phyloP scores from a whole-genome alignment of 805 yeast species.

The Candida dajiaensis region DNA sequence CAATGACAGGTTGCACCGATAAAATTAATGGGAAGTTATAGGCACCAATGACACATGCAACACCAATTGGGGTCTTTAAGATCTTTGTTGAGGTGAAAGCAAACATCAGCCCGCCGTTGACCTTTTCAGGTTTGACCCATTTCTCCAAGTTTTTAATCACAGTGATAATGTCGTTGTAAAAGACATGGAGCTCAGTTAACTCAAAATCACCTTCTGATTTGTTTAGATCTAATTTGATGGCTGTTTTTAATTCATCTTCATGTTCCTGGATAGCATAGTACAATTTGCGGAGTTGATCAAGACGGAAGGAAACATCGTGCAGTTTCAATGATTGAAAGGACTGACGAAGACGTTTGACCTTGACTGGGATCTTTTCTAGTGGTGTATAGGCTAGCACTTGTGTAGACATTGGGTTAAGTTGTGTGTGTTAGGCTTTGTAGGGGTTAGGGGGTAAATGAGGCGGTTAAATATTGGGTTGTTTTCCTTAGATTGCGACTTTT shows the following conservation, averaged over 20 bases:
- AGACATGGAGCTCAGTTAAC: conserved; percentile 47
- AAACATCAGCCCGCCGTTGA: conserved; percentile 14
- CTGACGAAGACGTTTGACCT: conserved; percentile 2
- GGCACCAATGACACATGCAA: conserved; percentile 67
- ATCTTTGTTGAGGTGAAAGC: conserved; percentile 13
- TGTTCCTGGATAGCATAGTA: conserved; percentile 60
- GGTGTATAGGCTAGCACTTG: conserved; percentile 2
- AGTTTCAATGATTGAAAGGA: conserved; percentile 40
- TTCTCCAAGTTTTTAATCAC: conserved; percentile 52
- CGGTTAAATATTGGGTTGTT: no score
- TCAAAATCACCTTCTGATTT: conserved; percentile 58
- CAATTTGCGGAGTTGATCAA: conserved; percentile 58
- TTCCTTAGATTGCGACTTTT: no score
- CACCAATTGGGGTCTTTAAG: conserved; percentile 46
- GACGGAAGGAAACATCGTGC: conserved; percentile 47
- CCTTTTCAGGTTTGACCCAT: conserved; percentile 51
- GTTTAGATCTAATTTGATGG: conserved; percentile 62
- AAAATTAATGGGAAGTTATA: conserved; percentile 76
- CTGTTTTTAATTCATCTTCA: conserved; percentile 45
- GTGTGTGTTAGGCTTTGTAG: no score
- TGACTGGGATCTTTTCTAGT: conserved; percentile 5
- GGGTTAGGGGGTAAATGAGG: no score
- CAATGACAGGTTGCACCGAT: conserved; percentile 58
- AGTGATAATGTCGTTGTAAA: conserved; percentile 49
- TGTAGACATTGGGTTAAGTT: neutral